These are phyloP conservation scores for Eimeria mitis DNA, from an alignment of 169 alveolate genomes.

Conservation along the genomic window DNA sequence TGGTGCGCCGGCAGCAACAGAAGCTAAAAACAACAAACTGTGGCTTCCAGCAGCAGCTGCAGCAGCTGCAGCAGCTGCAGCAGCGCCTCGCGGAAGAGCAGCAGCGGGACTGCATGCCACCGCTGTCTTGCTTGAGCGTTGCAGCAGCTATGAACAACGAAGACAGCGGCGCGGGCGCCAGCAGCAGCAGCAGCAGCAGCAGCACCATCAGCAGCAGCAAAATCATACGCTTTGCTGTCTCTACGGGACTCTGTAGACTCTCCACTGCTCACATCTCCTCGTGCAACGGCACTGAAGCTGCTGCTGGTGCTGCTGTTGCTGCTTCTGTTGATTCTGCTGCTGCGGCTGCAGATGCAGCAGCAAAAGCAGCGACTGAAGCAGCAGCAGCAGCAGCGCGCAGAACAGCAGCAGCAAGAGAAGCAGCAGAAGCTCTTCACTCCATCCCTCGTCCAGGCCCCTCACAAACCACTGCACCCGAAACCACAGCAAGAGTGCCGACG, in stretches of 20 bases:
- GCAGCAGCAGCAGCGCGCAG: slow-evolving; percentile 43
- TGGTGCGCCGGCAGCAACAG: slow-evolving; percentile 20
- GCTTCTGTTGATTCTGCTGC: slow-evolving; percentile 8
- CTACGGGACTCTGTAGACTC: slow-evolving; percentile 57
- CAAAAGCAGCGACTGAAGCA: neutral
- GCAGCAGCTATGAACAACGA: slow-evolving; percentile 1
- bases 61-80: slow-evolving; percentile 75
- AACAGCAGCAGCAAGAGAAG: slow-evolving; percentile 28
- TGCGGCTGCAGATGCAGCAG: neutral
- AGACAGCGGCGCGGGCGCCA: neutral
- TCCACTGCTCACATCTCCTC: slow-evolving; percentile 40
- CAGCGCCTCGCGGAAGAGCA: slow-evolving; percentile 66
- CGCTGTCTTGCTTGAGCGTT: neutral
- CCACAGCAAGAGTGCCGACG: neutral
- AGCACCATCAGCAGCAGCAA: slow-evolving; percentile 29
- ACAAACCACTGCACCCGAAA: neutral
- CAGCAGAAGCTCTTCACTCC: slow-evolving; percentile 30
- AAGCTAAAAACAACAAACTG: neutral
- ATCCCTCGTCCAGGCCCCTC: neutral
- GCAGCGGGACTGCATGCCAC: slow-evolving; percentile 73
- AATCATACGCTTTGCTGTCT: slow-evolving; percentile 35
- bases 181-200: slow-evolving; percentile 56
- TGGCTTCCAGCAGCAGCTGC: slow-evolving; percentile 62
- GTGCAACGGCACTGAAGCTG: neutral
- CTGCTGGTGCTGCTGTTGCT: slow-evolving; percentile 17